Base-by-base conservation (phyloP, 768 basidiomycete genomes). In the Erythrobasidium yunnanense region DNA sequence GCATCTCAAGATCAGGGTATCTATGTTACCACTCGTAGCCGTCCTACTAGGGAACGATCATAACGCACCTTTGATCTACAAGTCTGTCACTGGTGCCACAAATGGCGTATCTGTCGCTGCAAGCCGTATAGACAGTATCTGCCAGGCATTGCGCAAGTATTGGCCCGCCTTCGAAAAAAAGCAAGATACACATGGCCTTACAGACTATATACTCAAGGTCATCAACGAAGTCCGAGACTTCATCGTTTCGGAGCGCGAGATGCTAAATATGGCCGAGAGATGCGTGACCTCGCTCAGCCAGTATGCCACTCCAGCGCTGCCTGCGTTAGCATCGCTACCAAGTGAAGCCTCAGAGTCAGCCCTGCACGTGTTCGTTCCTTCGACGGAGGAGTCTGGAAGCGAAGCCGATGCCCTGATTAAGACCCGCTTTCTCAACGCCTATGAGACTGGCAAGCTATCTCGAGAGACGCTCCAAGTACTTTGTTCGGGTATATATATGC, bases 1-100 rank as follows among this genome's bases (percentile, higher is more conserved):
- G 22, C 42, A 46, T 3, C 47, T 63, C 11, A 29, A 25, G 11
- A 27, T 63, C 2, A 17, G 34, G 17, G 29, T 51, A 27, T 25
- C 45, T 3, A 50, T 33, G 25, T 38, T 63, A 4, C 60, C 60
- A 5, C 22, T 63, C 22, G 20, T 45, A 29, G 60, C 60, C 27
- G 27, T 49, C 25, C 60, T 63, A 27, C n/a, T 23, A 6, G 60
- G 60, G 13, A 63, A 63, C 49, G 60, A 63, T 25, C 52, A 63
- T 32, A 50, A 63, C 27, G 20, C 45, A 23, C 60, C 60, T 17
- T 29, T 30, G 6, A 63, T 63, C 5, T 63, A 49, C 47, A 20
- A 32, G n/a, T 20, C 60, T n/a, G 46, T 49, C 25, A 46, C 20
- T 17, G 23, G 32, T 22, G 30, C 56, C 23, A 58, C 54, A 8